A percentile compares a stretch with the other conserved stretches of the same genome.
Evolutionary conservation across 129 eudicot species (phyloP).

Genomic region (Oenanthe sinensis): DNA sequence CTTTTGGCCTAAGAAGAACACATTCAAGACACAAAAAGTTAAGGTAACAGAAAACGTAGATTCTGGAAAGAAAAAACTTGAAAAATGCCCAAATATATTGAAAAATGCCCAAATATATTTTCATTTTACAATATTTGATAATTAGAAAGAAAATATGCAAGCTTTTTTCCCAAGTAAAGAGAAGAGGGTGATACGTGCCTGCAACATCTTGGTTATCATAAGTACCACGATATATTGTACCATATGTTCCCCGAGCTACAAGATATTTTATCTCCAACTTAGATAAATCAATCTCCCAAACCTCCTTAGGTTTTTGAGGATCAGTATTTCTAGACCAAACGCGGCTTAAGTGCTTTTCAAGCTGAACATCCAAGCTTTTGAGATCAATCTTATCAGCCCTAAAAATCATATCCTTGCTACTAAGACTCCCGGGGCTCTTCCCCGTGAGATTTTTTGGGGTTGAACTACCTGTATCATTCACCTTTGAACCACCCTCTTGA

Average conservation of each 20-base stretch:
- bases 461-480: slow-evolving; percentile 38
- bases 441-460: slow-evolving; percentile 26
- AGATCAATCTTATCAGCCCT: slow-evolving; percentile 95
- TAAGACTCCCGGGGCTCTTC: slow-evolving; percentile 35
- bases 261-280: slow-evolving; percentile 66
- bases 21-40: neutral
- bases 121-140: neutral
- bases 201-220: slow-evolving; percentile 87
- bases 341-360: slow-evolving; percentile 75
- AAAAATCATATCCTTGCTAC: slow-evolving; percentile 71
- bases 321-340: slow-evolving; percentile 67
- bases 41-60: neutral
- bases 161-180: neutral
- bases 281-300: slow-evolving; percentile 84
- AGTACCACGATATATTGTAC: slow-evolving; percentile 84
- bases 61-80: neutral
- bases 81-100: neutral
- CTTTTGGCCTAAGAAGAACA: neutral
- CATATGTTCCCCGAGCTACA: slow-evolving; percentile 87
- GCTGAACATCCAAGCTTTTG: slow-evolving; percentile 71
- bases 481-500: slow-evolving; percentile 21
- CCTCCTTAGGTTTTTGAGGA: slow-evolving; percentile 47
- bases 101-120: neutral
- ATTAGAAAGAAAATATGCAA: neutral
- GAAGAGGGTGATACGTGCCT: slow-evolving; percentile 32